Evolutionary conservation across 257 asterid species (phyloP), one percentile per base, ranked within the genome.

Genomic region (Forsythia suspensa): DNA sequence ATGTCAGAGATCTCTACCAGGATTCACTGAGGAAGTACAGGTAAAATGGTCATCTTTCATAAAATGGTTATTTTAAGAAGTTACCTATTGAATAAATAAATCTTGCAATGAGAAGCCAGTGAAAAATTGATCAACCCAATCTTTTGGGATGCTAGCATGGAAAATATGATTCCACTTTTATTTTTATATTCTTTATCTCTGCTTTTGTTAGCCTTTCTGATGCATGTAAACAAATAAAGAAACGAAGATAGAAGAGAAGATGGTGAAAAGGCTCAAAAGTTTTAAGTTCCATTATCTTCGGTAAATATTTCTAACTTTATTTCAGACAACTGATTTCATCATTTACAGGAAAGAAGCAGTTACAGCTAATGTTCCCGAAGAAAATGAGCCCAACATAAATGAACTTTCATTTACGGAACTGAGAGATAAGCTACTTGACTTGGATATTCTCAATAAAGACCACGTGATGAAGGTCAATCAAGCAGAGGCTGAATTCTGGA

Each of bases 401-500:
- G 89, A 86, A 55, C 90, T 96, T 57, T 90, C 99, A 41, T 94
- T 91, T 84, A 92, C 97, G 6, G 99, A 96, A 79, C 85, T 94
- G 43, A 91, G 99, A 88, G 99, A 96, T 81, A 92, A 92, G 85
- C 83, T 93, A 75, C 77, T 96, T 80, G 97, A 91, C 43, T 80
- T 96, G 80, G 98, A 93, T 83, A 98, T 98, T 81, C 89, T 94
- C 72, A 88, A 89, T 84, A 96, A 91, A 80, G 97, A 96, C 40
- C 95, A 96, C 44, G 83, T 92, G 42, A 74, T 79, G 77, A 91
- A 86, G 88, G 82, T 91, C 84, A 94, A 94, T 82, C 90, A 89
- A 88, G 99, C 97, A 11, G 99, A 96, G 88, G 99, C 97, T n/a
- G 98, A 96, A 24, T 96, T 83, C 82, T 96, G 98, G 99, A 92